Conservation (phyloP, 768 basidiomycete genomes). For the Trichaptum fuscoviolaceum region DNA sequence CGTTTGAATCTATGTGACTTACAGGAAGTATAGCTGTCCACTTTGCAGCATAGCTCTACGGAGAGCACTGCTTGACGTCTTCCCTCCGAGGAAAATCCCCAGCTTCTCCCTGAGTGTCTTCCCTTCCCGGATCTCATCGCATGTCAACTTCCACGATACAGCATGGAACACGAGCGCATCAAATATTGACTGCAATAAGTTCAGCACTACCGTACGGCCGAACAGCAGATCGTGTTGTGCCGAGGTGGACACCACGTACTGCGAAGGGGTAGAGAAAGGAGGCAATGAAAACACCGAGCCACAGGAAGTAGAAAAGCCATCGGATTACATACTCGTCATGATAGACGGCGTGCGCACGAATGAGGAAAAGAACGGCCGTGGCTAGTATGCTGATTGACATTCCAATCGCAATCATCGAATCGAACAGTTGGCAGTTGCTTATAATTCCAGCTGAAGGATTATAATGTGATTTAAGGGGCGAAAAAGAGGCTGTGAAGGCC, state of each 20-base stretch:
- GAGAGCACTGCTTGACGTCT: background rate
- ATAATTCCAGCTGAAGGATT: background rate
- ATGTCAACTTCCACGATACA: conserved; percentile 27
- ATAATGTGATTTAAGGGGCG: background rate
- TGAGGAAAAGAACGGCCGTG: background rate
- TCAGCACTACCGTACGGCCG: conserved; percentile 21
- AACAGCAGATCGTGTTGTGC: conserved; percentile 24
- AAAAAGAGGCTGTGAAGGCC: conserved; percentile 2
- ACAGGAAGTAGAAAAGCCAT: conserved; percentile 22
- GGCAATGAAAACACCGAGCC: conserved; percentile 23
- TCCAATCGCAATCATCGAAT: background rate
- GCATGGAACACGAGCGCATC: conserved; percentile 32
- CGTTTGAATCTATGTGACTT: background rate
- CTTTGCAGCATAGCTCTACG: background rate
- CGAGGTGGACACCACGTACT: conserved; percentile 21
- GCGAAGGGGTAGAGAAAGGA: conserved; percentile 23
- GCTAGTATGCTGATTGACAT: background rate
- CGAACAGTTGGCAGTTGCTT: background rate
- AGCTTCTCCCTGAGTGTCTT: background rate
- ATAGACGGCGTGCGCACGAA: conserved; percentile 24
- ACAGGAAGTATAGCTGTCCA: background rate
- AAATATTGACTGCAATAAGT: conserved; percentile 21
- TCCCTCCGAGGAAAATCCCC: background rate
- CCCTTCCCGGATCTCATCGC: conserved; percentile 4
- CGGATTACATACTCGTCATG: conserved; percentile 17